phyloP scores from a whole-genome alignment of 1,284 basidiomycete genomes.

The Gymnopus androsaceus region DNA sequence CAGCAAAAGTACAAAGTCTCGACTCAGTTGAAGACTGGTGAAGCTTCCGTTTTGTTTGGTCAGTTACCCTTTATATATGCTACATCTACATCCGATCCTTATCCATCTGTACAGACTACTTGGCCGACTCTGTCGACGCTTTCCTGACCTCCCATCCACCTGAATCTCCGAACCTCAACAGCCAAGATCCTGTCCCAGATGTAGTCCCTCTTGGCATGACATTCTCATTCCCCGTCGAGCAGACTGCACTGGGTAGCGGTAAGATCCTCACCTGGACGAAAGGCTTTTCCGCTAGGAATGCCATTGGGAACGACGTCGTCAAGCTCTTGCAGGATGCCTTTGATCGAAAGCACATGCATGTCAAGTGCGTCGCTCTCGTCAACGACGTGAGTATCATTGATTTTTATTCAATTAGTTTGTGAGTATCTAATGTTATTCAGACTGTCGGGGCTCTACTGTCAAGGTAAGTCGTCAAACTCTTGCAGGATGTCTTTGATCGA shows the following conservation, averaged over 20 bases:
- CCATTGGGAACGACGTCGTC: slow-evolving; percentile 91
- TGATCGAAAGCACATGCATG: slow-evolving; percentile 91
- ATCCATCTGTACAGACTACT: slow-evolving; percentile 68
- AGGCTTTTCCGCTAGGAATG: slow-evolving; percentile 89
- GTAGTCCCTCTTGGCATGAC: slow-evolving; percentile 85
- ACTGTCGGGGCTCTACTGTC: neutral
- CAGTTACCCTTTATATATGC: slow-evolving; percentile 26
- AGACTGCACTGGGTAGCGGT: slow-evolving; percentile 89
- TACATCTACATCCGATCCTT: slow-evolving; percentile 1
- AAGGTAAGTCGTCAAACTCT: no score
- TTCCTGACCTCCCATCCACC: slow-evolving; percentile 69
- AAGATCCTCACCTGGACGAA: slow-evolving; percentile 97
- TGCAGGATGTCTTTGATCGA: slow-evolving; percentile 92
- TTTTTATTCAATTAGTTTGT: neutral
- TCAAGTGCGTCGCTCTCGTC: slow-evolving; percentile 91
- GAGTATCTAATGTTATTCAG: neutral
- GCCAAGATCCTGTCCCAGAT: slow-evolving; percentile 40
- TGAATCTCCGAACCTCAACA: slow-evolving; percentile 20
- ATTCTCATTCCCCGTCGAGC: slow-evolving; percentile 97
- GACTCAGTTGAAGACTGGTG: slow-evolving; percentile 86
- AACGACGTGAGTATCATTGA: slow-evolving; percentile 76
- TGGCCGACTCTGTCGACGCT: slow-evolving; percentile 92
- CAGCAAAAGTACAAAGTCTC: slow-evolving; percentile 96
- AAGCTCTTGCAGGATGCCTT: slow-evolving; percentile 91
- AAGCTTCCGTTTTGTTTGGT: slow-evolving; percentile 85